phyloP scores from a whole-genome alignment of 2,329 filamentous ascomycete species.

The Cryphonectria radicalis region DNA sequence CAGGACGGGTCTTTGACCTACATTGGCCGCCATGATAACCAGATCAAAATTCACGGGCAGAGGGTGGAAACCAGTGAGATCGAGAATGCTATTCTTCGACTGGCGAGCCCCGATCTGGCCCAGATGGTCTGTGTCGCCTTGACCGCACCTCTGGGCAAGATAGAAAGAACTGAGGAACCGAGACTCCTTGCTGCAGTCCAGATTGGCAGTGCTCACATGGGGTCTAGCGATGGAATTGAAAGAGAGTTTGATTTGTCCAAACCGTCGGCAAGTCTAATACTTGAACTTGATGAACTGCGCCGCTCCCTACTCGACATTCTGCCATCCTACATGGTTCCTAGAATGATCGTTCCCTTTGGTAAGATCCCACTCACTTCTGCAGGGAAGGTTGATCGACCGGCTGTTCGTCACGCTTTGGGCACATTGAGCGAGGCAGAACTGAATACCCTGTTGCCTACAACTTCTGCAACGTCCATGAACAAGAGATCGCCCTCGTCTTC shows the following conservation, averaged over 20 bases:
- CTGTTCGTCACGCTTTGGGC: background rate
- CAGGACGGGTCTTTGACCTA: conserved; percentile 62
- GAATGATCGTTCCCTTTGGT: conserved; percentile 36
- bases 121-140: background rate
- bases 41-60: conserved; percentile 13
- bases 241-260: background rate
- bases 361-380: conserved; percentile 32
- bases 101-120: background rate
- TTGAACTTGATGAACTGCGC: conserved; percentile 6
- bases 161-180: background rate
- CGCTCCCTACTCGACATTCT: conserved; percentile 1
- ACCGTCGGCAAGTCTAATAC: background rate
- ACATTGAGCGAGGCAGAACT: background rate
- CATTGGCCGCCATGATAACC: conserved; percentile 49
- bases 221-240: background rate
- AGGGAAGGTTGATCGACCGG: conserved; percentile 33
- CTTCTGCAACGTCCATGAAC: background rate
- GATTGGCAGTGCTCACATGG: background rate
- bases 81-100: background rate
- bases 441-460: background rate
- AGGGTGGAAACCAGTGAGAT: conserved; percentile 11
- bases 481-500: conserved; percentile 36
- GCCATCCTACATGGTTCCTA: conserved; percentile 25
- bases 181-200: background rate
- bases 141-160: background rate